These are phyloP conservation scores for Inga oerstediana DNA, from an alignment of 306 rosid genomes.

Conservation along the genomic window DNA sequence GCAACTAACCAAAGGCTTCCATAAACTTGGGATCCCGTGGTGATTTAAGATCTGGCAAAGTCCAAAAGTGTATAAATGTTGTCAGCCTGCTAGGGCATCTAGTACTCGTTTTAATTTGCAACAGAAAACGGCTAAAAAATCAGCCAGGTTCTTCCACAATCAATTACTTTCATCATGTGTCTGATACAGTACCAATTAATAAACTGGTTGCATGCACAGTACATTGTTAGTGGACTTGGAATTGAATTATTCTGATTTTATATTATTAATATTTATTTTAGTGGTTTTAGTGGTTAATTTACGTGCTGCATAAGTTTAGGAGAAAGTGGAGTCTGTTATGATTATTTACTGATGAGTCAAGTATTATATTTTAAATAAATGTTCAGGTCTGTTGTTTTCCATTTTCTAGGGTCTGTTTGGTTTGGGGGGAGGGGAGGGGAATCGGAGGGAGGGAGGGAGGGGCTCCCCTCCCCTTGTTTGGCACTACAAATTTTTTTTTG, in stretches of 20 bases:
- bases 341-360: neutral
- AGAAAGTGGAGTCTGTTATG: neutral
- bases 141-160: conserved; percentile 11
- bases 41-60: conserved; percentile 78
- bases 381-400: neutral
- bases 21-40: conserved; percentile 86
- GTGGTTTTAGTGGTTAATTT: neutral
- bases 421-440: no score
- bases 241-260: neutral
- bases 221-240: neutral
- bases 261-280: neutral
- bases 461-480: no score
- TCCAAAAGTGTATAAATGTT: conserved; percentile 27
- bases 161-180: neutral
- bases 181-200: neutral
- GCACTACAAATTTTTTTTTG: no score
- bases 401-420: neutral
- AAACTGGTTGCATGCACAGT: neutral
- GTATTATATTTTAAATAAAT: neutral
- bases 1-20: conserved; percentile 89
- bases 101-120: conserved; percentile 2
- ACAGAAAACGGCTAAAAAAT: conserved; percentile 6
- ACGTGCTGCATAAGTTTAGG: neutral
- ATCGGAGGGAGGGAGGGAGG: no score
- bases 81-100: conserved; percentile 7